Evolutionary conservation across 805 yeast genomes (phyloP), one percentile per base, ranked within the genome.

Genomic region (Grigorovia jiainica): DNA sequence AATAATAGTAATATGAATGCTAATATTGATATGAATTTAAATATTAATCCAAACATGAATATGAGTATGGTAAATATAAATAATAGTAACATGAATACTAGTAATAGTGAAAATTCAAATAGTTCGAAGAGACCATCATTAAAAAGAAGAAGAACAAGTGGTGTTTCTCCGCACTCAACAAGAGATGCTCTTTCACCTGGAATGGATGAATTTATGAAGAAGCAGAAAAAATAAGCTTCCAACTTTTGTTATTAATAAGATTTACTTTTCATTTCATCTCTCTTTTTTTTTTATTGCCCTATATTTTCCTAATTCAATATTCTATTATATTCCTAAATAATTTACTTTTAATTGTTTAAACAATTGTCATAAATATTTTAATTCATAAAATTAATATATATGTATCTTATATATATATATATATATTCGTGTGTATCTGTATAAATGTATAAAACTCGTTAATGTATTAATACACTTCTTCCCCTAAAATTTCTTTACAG

Each of bases 401-500:
- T 35, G 7, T 16, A 16, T 13, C 16, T 15, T n/a, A 29, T 15
- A 36, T 21, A 18, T 27, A 15, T 29, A 18, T 27, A 13, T 16
- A 13, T 23, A 36, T 23, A 17, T 39, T 23, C 30, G 36, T 36
- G 39, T 41, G 10, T 24, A 23, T 38, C 9, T 20, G 6, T 20
- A 17, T 21, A 6, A 6, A 6, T 21, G n/a, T 23, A 15, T 27
- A 36, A 21, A 41, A 5, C 9, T 34, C n/a, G 23, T 21, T 8
- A 8, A 21, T 21, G 6, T 8, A 21, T 8, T 42, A 50, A 36
- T 37, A 42, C 2, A 32, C 24, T 38, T 71, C 72, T 47, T 70
- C 73, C 3, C 77, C 76, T 13, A 72, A 45, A 8, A 72, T 60
- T 21, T 61, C 66, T 47, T 67, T 71, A n/a, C 71, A 54, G 16